These are phyloP conservation scores for Trametes villosa DNA, from an alignment of 768 basidiomycete genomes.

Conservation along the genomic window DNA sequence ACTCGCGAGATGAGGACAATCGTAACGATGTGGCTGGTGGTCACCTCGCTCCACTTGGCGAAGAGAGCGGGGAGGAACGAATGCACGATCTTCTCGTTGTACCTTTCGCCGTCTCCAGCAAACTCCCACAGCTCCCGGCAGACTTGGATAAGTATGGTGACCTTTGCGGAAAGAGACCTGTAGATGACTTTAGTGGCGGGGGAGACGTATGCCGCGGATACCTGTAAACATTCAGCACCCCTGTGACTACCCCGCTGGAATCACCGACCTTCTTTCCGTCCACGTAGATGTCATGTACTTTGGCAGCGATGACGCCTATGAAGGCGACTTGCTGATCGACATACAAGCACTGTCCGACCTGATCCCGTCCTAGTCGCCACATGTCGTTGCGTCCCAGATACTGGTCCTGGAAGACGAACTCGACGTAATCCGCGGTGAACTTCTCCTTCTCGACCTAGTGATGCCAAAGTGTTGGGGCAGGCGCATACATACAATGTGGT, in stretches of 20 bases:
- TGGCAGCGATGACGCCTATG: conserved; percentile 81
- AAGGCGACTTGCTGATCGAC: conserved; percentile 85
- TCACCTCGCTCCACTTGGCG: conserved; percentile 77
- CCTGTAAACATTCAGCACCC: conserved; percentile 44
- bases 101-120: conserved; percentile 93
- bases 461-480: not conserved
- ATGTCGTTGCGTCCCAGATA: conserved; percentile 96
- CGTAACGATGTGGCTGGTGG: conserved; percentile 91
- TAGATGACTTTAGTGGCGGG: conserved; percentile 86
- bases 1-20: conserved; percentile 95
- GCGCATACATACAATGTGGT: not conserved
- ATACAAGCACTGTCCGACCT: conserved; percentile 82
- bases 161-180: conserved; percentile 87
- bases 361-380: conserved; percentile 88
- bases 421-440: conserved; percentile 76
- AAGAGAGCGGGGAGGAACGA: conserved; percentile 94
- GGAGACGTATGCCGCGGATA: conserved; percentile 82
- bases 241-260: no score
- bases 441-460: conserved; percentile 66
- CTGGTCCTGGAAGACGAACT: conserved; percentile 92
- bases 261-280: conserved; percentile 60
- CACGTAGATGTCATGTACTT: conserved; percentile 79
- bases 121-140: conserved; percentile 98
- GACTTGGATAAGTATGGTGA: conserved; percentile 95
- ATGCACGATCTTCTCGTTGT: conserved; percentile 97